phyloP scores from a whole-genome alignment of 441 rosid genomes.

The Macaranga tanarius region DNA sequence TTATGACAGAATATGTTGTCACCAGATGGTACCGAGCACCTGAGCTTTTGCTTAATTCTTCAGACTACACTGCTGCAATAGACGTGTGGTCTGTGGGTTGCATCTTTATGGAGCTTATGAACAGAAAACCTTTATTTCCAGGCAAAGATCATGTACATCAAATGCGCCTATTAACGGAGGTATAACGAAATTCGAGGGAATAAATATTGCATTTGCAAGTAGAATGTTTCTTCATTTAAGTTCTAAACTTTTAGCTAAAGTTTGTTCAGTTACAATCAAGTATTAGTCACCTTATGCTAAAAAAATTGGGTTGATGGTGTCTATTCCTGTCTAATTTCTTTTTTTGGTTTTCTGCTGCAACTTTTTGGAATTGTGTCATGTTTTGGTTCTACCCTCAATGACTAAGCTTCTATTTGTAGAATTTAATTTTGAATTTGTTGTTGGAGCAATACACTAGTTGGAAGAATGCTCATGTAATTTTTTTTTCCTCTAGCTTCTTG shows the following conservation, averaged over 20 bases:
- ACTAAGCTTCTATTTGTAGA: not conserved
- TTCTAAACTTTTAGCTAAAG: no score
- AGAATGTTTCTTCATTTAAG: not conserved
- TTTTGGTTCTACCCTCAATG: not conserved
- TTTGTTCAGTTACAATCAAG: no score
- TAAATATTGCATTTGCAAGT: not conserved
- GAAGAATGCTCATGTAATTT: constrained; percentile 7
- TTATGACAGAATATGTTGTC: constrained; percentile 98
- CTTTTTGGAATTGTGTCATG: not conserved
- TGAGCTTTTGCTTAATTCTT: constrained; percentile 72
- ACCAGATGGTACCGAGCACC: constrained; percentile 97
- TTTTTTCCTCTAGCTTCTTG: constrained; percentile 62
- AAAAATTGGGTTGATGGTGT: not conserved
- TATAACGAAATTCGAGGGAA: constrained; percentile 22
- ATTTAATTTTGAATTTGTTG: not conserved
- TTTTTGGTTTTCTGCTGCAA: not conserved
- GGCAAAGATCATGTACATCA: constrained; percentile 86
- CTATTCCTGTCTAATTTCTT: not conserved
- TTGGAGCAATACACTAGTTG: not conserved
- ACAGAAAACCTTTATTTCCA: constrained; percentile 76
- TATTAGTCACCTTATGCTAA: not conserved
- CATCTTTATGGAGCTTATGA: constrained; percentile 87
- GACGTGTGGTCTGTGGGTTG: constrained; percentile 98
- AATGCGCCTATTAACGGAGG: constrained; percentile 76
- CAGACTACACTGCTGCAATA: constrained; percentile 77